These are phyloP conservation scores for Heritiera littoralis DNA, from an alignment of 345 rosid species.

Conservation along the genomic window DNA sequence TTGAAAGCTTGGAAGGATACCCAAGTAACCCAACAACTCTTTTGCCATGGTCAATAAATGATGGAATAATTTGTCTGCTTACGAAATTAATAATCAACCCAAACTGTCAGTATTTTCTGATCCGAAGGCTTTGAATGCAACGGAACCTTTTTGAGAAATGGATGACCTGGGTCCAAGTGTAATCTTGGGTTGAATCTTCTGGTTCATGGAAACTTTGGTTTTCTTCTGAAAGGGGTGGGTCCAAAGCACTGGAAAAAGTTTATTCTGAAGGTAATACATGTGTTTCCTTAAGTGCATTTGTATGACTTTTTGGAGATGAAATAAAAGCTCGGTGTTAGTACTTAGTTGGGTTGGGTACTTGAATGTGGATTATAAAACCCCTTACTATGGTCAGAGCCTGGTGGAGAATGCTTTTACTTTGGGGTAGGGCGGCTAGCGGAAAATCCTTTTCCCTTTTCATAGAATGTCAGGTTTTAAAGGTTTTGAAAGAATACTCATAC, in stretches of 20 bases:
- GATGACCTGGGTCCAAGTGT: conserved; percentile 12
- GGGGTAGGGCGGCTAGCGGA: conserved; percentile 39
- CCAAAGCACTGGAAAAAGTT: conserved; percentile 26
- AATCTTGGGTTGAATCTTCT: conserved; percentile 11
- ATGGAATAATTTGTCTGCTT: neutral
- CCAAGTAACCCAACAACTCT: conserved; percentile 10
- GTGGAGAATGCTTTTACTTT: neutral
- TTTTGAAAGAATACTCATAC: neutral
- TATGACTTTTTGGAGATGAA: conserved; percentile 26
- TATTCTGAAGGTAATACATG: neutral
- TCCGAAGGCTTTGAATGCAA: conserved; percentile 10
- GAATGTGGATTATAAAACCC: too few species aligned
- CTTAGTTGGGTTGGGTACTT: too few species aligned
- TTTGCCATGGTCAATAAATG: neutral
- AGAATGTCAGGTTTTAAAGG: conserved; percentile 29
- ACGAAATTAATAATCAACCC: neutral
- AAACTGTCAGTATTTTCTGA: conserved; percentile 14
- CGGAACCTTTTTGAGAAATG: neutral
- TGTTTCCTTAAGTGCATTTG: conserved; percentile 29
- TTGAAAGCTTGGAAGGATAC: neutral
- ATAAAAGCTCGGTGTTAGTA: conserved; percentile 2
- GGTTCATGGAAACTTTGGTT: conserved; percentile 18
- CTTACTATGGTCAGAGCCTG: conserved; percentile 10
- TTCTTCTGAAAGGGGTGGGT: conserved; percentile 38
- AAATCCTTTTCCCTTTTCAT: conserved; percentile 44